Evolutionary conservation across 129 eudicot genomes (phyloP), one percentile per base, ranked within the genome.

Genomic region (Lonicera japonica): DNA sequence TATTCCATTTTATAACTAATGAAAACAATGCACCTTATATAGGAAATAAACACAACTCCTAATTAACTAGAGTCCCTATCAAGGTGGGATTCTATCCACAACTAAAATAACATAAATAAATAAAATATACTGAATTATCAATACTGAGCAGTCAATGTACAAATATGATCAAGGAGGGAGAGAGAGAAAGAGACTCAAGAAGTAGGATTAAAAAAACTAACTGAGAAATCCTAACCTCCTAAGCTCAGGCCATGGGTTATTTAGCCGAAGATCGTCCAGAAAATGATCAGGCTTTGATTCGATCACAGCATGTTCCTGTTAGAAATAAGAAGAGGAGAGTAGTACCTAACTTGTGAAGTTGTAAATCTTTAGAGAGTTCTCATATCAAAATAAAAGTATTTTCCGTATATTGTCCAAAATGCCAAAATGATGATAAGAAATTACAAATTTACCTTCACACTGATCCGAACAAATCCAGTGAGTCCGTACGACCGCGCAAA

Each of bases 231-330:
- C 72, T 21, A 66, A 94, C 99, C 79, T 83, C 71, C 66, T 83
- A 39, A 94, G 99, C 75, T 94, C 96, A 17, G 96, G 94, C 99
- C 99, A 88, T 21, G 99, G 99, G 64, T 77, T 88, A 75, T 88
- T 94, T 66, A 94, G 74, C 53, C 99, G 87, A 14, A 94, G 95
- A 75, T 88, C 99, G 53, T 94, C 99, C 63, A 88, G 79, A 70
- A 85, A 88, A 68, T 94, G 99, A 36, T 94, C 96, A 67, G 99
- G 99, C 80, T 94, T 94, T 53, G 99, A 88, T 69, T 94, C 99
- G 52, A 88, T 83, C 16, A 94, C 95, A 43, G 92, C 39, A 72
- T 94, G 99, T 75, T 94, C 99, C 99, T 94, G 87, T 58, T 52
- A 53, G 17, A 60, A 13, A 38, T 53, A 45, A 20, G 24, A 65